phyloP scores from a whole-genome alignment of 768 basidiomycete genomes.

The Gyrodon lividus region DNA sequence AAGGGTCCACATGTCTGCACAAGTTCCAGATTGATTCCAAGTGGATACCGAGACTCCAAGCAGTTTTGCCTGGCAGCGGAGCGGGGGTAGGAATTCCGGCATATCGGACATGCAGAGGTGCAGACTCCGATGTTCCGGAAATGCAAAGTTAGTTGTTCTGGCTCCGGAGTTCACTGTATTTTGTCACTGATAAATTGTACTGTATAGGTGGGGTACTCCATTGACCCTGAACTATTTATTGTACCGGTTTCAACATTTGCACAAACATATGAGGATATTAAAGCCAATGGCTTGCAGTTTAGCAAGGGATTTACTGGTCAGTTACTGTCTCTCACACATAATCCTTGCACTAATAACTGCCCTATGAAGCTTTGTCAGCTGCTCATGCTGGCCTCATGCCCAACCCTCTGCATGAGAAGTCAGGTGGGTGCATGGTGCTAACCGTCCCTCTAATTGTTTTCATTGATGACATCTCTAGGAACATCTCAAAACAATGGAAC shows the following conservation, averaged over 20 bases:
- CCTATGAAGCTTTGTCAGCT: background rate
- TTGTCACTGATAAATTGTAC: background rate
- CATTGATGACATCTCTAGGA: constrained; percentile 38
- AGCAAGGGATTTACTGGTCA: constrained; percentile 7
- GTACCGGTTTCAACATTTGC: constrained; percentile 5
- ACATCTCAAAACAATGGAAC: constrained; percentile 39
- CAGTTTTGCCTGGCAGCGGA: no score
- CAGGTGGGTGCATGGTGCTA: constrained; percentile 20
- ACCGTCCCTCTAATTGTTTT: constrained; percentile 30
- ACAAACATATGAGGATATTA: constrained; percentile 13
- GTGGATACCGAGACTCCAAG: no score
- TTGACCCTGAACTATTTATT: constrained; percentile 7
- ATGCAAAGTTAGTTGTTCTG: no score
- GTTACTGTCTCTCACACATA: background rate
- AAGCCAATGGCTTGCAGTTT: background rate
- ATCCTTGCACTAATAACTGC: background rate
- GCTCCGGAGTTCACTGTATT: no score
- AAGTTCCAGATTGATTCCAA: no score
- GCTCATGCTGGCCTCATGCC: constrained; percentile 16
- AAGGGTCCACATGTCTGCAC: no score
- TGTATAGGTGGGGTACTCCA: constrained; percentile 9
- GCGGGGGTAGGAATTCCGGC: no score
- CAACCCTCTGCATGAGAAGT: constrained; percentile 16
- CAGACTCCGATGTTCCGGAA: no score
- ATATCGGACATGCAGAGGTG: no score